These are phyloP conservation scores for Thielaviopsis euricoi DNA, from an alignment of 2,329 filamentous ascomycete species.

Conservation along the genomic window DNA sequence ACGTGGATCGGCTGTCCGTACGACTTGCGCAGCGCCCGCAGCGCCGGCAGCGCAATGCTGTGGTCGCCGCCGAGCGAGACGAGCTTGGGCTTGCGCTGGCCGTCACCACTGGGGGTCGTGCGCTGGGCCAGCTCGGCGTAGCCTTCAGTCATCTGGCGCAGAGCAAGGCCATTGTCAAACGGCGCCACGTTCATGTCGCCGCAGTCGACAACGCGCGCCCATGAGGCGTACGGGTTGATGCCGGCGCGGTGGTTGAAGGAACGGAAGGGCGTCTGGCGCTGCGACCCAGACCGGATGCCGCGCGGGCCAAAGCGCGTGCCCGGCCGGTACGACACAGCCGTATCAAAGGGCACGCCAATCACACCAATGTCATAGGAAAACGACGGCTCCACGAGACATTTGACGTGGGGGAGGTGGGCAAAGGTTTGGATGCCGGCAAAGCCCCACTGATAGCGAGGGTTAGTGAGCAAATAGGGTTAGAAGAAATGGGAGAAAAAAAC, in stretches of 20 bases:
- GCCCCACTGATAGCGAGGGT: constrained; percentile 18
- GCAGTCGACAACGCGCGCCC: constrained; percentile 71
- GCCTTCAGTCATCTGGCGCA: constrained; percentile 70
- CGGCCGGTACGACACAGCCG: constrained; percentile 52
- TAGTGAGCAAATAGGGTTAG: not conserved
- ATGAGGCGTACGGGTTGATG: constrained; percentile 69
- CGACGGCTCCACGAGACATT: constrained; percentile 49
- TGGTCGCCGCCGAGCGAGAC: constrained; percentile 62
- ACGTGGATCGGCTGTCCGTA: constrained; percentile 50
- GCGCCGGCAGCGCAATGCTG: constrained; percentile 50
- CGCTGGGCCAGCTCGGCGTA: constrained; percentile 47
- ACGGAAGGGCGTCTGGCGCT: constrained; percentile 62
- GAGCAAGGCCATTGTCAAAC: constrained; percentile 68
- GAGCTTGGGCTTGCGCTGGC: constrained; percentile 38
- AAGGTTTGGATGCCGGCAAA: constrained; percentile 64
- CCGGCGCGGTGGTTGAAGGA: constrained; percentile 65
- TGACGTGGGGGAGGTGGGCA: constrained; percentile 52
- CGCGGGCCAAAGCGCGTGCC: constrained; percentile 73
- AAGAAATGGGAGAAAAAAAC: not conserved
- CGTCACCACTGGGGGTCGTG: constrained; percentile 17
- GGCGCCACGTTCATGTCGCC: constrained; percentile 80
- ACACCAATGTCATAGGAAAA: constrained; percentile 55
- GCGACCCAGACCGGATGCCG: constrained; percentile 70
- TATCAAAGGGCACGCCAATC: constrained; percentile 59
- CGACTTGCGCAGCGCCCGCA: constrained; percentile 46